Evolutionary conservation across 176 grass and related monocot genomes (phyloP).

Genomic region (Carex parvula): DNA sequence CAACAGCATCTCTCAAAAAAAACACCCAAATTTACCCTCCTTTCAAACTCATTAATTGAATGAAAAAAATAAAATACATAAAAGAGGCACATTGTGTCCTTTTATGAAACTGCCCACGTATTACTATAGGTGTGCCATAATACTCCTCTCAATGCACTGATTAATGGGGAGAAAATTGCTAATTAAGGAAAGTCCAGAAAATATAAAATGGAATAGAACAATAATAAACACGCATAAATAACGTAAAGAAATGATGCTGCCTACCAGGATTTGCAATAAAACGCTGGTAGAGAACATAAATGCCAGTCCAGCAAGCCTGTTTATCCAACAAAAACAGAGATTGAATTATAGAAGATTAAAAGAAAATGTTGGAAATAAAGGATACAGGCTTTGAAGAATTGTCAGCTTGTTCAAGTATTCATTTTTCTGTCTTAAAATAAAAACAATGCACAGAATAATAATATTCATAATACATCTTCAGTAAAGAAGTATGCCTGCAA

Average conservation of each 20-base stretch:
- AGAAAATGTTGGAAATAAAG: slow-evolving; percentile 14
- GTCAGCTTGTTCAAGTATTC: not conserved
- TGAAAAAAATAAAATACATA: not conserved
- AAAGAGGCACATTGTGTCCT: not conserved
- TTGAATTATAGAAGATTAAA: not conserved
- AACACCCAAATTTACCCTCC: not conserved
- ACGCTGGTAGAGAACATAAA: slow-evolving; percentile 97
- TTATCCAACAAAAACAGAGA: slow-evolving; percentile 20
- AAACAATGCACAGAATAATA: not conserved
- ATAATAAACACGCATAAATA: not conserved
- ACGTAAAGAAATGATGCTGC: not conserved
- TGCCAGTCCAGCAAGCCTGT: slow-evolving; percentile 83
- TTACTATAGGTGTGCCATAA: not conserved
- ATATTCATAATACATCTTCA: not conserved
- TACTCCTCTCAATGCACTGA: not conserved
- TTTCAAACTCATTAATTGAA: not conserved
- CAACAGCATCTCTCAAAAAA: not conserved
- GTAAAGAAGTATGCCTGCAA: not conserved
- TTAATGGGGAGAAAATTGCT: not conserved
- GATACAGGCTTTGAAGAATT: not conserved
- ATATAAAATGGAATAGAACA: not conserved
- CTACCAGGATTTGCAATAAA: slow-evolving; percentile 91
- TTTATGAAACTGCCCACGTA: not conserved
- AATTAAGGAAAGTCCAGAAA: not conserved
- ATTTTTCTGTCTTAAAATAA: not conserved